phyloP scores from a whole-genome alignment of 2,329 filamentous ascomycete genomes.

The Aspergillus sp. region DNA sequence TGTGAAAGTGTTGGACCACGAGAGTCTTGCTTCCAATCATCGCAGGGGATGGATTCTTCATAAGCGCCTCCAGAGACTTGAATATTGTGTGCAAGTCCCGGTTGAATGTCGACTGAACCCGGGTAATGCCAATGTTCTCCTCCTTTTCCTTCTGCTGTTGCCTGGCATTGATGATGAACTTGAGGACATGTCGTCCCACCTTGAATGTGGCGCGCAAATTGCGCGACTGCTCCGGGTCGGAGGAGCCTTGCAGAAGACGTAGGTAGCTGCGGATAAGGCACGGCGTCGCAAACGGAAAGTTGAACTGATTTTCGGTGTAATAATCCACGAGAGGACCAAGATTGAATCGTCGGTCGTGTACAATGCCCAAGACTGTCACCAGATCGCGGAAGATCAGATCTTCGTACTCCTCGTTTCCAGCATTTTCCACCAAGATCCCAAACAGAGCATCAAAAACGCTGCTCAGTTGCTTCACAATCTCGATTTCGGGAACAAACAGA shows the following conservation, averaged over 20 bases:
- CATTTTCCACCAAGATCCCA: conserved; percentile 82
- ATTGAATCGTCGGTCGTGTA: conserved; percentile 92
- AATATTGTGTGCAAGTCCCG: conserved; percentile 84
- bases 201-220: conserved; percentile 91
- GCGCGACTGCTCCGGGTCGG: conserved; percentile 77
- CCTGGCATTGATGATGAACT: conserved; percentile 88
- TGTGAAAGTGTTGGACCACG: conserved; percentile 92
- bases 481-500: conserved; percentile 92
- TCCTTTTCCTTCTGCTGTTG: conserved; percentile 87
- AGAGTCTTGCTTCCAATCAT: conserved; percentile 92
- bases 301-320: conserved; percentile 84
- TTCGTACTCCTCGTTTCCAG: conserved; percentile 88
- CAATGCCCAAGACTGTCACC: conserved; percentile 85
- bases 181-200: conserved; percentile 86
- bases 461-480: conserved; percentile 89
- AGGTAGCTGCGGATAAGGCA: conserved; percentile 85
- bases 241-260: conserved; percentile 75
- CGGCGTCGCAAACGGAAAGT: conserved; percentile 87
- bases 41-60: conserved; percentile 80
- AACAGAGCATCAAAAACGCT: conserved; percentile 91
- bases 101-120: conserved; percentile 68
- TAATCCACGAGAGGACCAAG: conserved; percentile 85
- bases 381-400: conserved; percentile 88
- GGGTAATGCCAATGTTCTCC: conserved; percentile 78
- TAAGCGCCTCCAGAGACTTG: conserved; percentile 82